Base-by-base conservation (phyloP, 2,329 filamentous ascomycete genomes). In the Alternaria viburni region DNA sequence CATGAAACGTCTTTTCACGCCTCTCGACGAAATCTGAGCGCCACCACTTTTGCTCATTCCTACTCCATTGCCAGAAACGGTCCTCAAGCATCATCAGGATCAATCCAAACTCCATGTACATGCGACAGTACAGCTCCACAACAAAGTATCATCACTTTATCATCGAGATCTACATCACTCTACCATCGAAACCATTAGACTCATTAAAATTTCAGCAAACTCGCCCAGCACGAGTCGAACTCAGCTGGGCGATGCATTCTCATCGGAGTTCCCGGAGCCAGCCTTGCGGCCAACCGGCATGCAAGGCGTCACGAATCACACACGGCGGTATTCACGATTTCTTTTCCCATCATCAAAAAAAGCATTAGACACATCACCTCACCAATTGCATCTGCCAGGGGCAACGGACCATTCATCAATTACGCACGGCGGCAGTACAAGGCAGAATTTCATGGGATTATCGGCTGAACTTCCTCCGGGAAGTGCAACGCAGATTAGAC, bases 1-100 rank as follows among this genome's bases (percentile, higher is more conserved):
- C 79, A 91, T 92, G 89, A 88, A 88, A 73, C 84, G 89, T 70
- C 83, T 93, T 54, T 92, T 93, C 77, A 88, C 85, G 73, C 89
- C 90, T 15, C 83, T 84, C 75, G 76, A 80, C 60, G 72, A 73
- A 47, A 57, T 61, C 21, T 62, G 55, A 55, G 55, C 58, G 25
- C 11, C 28, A 28, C 19, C 32, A 17, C 32, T 17, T 46, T 41
- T 36, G 28, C 12, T 46, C 49, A 41, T 41, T 50, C 17, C 56
- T 36, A 55, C 54, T 54, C 30, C 54, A 56, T 32, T 54, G 49
- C 26, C 43, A 55, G 32, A 47, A 41, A 25, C 60, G 50, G 41
- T 56, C 26, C 44, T 45, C 56, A 44, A 41, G 28, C 54, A 64
- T 58, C 28, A 47, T 23, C 26, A 32, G 50, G 28, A 61, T 26